Evolutionary conservation across 2,329 filamentous ascomycete species (phyloP).

Genomic region (Allantophomopsis cytisporea): DNA sequence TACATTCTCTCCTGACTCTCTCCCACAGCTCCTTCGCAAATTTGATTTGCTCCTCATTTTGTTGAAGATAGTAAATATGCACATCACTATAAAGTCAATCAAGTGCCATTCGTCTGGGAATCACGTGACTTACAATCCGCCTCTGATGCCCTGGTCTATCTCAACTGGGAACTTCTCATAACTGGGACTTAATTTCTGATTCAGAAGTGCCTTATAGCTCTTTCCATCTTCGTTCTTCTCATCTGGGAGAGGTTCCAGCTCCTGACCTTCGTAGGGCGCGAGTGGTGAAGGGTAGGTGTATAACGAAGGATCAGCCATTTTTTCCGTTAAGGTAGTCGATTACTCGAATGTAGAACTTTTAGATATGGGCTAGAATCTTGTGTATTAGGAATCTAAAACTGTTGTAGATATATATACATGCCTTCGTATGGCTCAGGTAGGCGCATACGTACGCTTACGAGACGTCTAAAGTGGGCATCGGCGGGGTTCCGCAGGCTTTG

Average conservation of each 20-base stretch:
- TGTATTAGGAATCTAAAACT: too few species aligned
- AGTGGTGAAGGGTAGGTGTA: constrained; percentile 35
- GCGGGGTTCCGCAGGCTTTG: too few species aligned
- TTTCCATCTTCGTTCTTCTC: constrained; percentile 54
- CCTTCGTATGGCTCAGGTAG: too few species aligned
- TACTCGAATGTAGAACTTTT: too few species aligned
- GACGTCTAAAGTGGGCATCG: too few species aligned
- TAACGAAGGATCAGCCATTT: constrained; percentile 24
- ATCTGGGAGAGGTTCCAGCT: constrained; percentile 30
- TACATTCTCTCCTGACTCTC: constrained; percentile 69
- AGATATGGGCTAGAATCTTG: too few species aligned
- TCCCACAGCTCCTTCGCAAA: constrained; percentile 66
- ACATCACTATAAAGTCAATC: constrained; percentile 41
- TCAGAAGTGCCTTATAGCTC: constrained; percentile 54
- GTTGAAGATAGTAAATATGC: constrained; percentile 71
- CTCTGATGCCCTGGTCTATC: constrained; percentile 48
- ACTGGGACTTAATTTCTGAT: constrained; percentile 46
- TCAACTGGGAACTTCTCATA: constrained; percentile 60
- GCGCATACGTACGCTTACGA: too few species aligned
- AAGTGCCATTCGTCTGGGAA: not conserved
- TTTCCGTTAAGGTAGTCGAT: too few species aligned
- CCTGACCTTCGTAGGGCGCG: constrained; percentile 28
- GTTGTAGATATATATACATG: too few species aligned
- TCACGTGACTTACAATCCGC: constrained; percentile 51
- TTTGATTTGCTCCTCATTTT: constrained; percentile 43